phyloP scores from a whole-genome alignment of 495 filamentous ascomycete species.

The Tetracladium setigerum region DNA sequence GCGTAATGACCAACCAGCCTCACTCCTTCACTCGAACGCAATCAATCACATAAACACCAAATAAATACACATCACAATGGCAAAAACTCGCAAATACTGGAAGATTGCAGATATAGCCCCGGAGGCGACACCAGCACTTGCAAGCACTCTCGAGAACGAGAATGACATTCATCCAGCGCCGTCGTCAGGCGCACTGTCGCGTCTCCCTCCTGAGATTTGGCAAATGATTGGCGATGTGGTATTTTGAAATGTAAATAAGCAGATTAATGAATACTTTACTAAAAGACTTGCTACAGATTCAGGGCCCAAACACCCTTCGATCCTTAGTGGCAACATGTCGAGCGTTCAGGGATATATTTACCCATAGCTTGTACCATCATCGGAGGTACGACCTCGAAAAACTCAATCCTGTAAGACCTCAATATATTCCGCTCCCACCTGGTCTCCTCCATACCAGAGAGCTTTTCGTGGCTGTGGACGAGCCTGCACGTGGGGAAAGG shows the following conservation, averaged over 20 bases:
- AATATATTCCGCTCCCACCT: not conserved
- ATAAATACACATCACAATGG: no score
- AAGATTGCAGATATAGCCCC: no score
- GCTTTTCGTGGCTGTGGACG: not conserved
- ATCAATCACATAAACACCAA: no score
- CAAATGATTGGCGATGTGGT: conserved; percentile 2
- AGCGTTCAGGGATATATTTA: conserved; percentile 2
- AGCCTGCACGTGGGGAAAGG: not conserved
- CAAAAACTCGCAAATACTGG: no score
- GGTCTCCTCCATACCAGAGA: not conserved
- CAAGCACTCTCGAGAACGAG: no score
- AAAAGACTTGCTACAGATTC: not conserved
- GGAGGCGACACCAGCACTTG: no score
- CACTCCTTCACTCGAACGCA: no score
- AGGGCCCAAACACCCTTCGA: not conserved
- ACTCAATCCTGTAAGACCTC: not conserved
- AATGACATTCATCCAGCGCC: no score
- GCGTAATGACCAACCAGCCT: no score
- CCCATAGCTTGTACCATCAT: not conserved
- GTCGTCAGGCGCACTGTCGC: no score
- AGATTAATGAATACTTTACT: no score
- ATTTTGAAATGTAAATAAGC: no score
- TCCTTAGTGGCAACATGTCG: not conserved
- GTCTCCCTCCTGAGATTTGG: conserved; percentile 7
- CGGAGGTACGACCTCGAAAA: not conserved